Base-by-base conservation (phyloP, 179 eudicot species). In the Vitellaria paradoxa region DNA sequence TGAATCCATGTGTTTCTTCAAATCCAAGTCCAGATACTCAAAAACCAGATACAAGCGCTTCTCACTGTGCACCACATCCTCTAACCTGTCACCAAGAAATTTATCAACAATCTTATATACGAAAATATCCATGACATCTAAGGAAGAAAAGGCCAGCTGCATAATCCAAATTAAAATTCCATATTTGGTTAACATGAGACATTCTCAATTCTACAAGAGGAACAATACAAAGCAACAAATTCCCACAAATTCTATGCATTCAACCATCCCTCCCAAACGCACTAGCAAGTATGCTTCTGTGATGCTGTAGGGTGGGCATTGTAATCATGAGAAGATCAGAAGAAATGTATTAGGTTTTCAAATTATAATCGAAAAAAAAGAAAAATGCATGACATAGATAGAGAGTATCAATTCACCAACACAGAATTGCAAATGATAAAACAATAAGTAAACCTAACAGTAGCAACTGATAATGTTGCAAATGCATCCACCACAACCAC, bases 1-100 rank as follows among this genome's bases (percentile, higher is more conserved):
- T 52, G 98, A 86, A 82, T 96, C 99, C 98, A 96, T 96, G 87
- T 96, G 94, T 75, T 96, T 93, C 97, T 94, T 94, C 91, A 96
- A 82, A 83, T 93, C 98, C 83, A 96, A 83, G 85, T 96, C 99
- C 78, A 96, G 87, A 86, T 96, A 96, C 88, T 96, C 98, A 87
- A 96, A 96, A 64, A 96, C 99, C 83, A 96, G 86, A 86, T 96
- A 96, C 49, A 96, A 62, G 61, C 99, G 89, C 88, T 89, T 94
- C 82, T 96, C 99, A 83, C 93, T 91, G 90, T 96, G 99, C 63
- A 93, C 99, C 21, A 96, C 99, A 87, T 96, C 99, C 81, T 92
- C 91, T 84, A 96, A 86, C 90, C 98, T 96, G 89, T 71, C 73
- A 80, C 37, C 60, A 57, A 68, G 56, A 70, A 40, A 65, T 60